Conservation (phyloP, 257 asterid genomes). For the Solanum ahanhuiri region DNA sequence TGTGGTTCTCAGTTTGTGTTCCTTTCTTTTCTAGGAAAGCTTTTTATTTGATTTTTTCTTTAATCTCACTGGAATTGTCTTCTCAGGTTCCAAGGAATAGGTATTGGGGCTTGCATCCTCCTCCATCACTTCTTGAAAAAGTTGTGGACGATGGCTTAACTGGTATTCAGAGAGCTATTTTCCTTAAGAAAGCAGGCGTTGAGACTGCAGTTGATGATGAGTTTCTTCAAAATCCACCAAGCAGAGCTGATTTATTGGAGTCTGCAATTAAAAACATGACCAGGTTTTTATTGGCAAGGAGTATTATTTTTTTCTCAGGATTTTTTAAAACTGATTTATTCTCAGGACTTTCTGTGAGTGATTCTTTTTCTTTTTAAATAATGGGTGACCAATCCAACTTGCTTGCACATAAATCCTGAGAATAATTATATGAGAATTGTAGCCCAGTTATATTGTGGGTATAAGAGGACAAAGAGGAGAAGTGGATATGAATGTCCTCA, state of each 20-base stretch:
- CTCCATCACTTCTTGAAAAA: slow-evolving; percentile 82
- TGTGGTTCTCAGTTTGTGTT: not conserved
- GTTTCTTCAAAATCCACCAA: slow-evolving; percentile 75
- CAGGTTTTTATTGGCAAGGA: slow-evolving; percentile 40
- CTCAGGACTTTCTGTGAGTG: not conserved
- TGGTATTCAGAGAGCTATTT: slow-evolving; percentile 77
- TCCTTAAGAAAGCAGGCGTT: slow-evolving; percentile 86
- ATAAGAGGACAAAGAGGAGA: not conserved
- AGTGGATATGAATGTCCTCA: not conserved
- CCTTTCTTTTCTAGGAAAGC: not conserved
- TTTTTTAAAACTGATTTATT: not conserved
- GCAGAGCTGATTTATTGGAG: slow-evolving; percentile 72
- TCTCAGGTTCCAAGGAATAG: slow-evolving; percentile 88
- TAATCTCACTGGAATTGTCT: slow-evolving; percentile 3
- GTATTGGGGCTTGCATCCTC: slow-evolving; percentile 99
- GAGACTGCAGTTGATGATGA: slow-evolving; percentile 65
- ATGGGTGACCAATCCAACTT: not conserved
- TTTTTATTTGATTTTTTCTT: not conserved
- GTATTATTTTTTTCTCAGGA: not conserved
- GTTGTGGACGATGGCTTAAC: slow-evolving; percentile 84
- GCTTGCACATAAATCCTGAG: not conserved
- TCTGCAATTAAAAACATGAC: slow-evolving; percentile 73
- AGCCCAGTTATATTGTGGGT: not conserved
- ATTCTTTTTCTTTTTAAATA: not conserved
- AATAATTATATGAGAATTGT: not conserved